These are phyloP conservation scores for Cercophora newfieldiana DNA, from an alignment of 495 filamentous ascomycete genomes.

Conservation along the genomic window DNA sequence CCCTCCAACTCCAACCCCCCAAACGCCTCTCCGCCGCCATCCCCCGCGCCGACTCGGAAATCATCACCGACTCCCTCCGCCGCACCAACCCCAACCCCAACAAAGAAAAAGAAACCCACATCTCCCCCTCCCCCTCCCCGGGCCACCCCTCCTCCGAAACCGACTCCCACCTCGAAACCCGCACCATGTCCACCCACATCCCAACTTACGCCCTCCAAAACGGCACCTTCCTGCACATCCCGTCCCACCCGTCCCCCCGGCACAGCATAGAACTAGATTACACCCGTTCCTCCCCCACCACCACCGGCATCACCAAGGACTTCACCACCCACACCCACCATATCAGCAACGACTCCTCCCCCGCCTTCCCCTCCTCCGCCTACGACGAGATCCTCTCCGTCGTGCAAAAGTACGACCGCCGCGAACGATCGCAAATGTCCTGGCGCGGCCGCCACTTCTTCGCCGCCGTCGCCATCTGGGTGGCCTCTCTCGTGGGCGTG, in stretches of 20 bases:
- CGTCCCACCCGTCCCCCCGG: slow-evolving; percentile 26
- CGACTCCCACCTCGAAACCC: slow-evolving; percentile 51
- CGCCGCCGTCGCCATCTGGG: slow-evolving; percentile 60
- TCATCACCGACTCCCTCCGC: slow-evolving; percentile 16
- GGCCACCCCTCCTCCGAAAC: slow-evolving; percentile 64
- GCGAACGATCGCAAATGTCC: slow-evolving; percentile 68
- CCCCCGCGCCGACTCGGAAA: slow-evolving; percentile 7
- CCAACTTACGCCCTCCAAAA: slow-evolving; percentile 74
- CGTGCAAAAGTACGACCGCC: slow-evolving; percentile 61
- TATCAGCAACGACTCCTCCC: slow-evolving; percentile 18
- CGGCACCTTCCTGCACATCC: slow-evolving; percentile 40
- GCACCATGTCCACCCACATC: slow-evolving; percentile 56
- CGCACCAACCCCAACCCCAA: too few relatives aligned
- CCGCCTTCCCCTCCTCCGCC: slow-evolving; percentile 37
- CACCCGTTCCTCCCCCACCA: slow-evolving; percentile 28
- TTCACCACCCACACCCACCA: slow-evolving; percentile 34
- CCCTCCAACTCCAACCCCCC: background rate
- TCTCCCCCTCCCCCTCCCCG: too few relatives aligned
- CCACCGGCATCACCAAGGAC: slow-evolving; percentile 25
- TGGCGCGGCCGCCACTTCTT: slow-evolving; percentile 74
- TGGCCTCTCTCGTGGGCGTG: slow-evolving; percentile 72
- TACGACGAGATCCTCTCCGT: slow-evolving; percentile 75
- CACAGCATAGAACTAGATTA: slow-evolving; percentile 19
- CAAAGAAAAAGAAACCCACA: background rate
- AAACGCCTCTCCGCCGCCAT: background rate